phyloP scores from a whole-genome alignment of 768 basidiomycete genomes.

The Mrakia gelida region DNA sequence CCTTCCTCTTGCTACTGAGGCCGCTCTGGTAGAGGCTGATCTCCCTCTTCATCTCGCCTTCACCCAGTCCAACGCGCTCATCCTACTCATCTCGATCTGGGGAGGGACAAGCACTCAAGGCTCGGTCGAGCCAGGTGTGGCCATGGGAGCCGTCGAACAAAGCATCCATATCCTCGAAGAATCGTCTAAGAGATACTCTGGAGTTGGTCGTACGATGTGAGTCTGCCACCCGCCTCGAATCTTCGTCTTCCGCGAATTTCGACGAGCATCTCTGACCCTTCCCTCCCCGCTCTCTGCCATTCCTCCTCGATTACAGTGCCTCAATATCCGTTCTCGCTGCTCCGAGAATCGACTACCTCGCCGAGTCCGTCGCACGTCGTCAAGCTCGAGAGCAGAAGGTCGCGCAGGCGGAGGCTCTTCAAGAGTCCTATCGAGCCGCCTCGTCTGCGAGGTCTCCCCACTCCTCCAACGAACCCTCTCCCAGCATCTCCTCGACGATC shows the following conservation, averaged over 20 bases:
- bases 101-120: not conserved
- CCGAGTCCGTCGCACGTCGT: not conserved
- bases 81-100: not conserved
- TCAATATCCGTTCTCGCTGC: slow-evolving; percentile 12
- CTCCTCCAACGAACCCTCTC: not conserved
- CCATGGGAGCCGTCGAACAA: not conserved
- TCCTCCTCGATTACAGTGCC: not conserved
- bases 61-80: not conserved
- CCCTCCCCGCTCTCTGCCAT: not conserved
- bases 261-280: not conserved
- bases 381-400: not conserved
- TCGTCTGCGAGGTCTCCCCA: not conserved
- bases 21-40: not conserved
- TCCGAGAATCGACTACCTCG: slow-evolving; percentile 20
- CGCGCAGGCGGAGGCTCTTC: not conserved
- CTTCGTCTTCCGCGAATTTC: too few species aligned
- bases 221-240: not conserved
- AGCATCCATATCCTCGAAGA: slow-evolving; percentile 3
- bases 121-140: not conserved
- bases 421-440: not conserved
- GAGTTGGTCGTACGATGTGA: not conserved
- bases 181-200: not conserved
- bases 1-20: not conserved
- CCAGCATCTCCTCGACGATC: not conserved
- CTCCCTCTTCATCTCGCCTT: not conserved